Evolutionary conservation across 495 filamentous ascomycete species (phyloP).

Genomic region (Lasiosphaeria miniovina): DNA sequence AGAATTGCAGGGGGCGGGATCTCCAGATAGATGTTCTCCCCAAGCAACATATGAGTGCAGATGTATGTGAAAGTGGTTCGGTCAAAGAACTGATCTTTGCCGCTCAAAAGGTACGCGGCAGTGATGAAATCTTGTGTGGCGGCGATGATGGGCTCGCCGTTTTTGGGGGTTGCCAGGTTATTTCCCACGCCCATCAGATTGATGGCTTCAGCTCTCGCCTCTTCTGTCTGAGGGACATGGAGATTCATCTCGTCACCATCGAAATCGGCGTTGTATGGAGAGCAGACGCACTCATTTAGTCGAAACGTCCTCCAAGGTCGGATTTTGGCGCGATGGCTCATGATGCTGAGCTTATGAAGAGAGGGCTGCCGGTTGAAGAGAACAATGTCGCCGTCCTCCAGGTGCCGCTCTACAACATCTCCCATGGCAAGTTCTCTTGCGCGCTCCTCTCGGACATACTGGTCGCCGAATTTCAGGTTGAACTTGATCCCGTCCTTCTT

Average conservation of each 20-base stretch:
- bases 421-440: conserved; percentile 74
- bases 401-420: conserved; percentile 88
- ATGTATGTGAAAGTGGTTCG: conserved; percentile 81
- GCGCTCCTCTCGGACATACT: conserved; percentile 46
- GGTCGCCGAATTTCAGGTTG: conserved; percentile 68
- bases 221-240: conserved; percentile 96
- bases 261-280: conserved; percentile 99
- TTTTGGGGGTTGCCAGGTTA: conserved; percentile 92
- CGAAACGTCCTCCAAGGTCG: conserved; percentile 95
- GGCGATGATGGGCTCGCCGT: conserved; percentile 96
- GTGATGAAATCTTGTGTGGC: conserved; percentile 99
- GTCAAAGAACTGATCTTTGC: conserved; percentile 90
- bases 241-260: conserved; percentile 99
- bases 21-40: conserved; percentile 67
- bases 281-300: conserved; percentile 96
- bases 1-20: conserved; percentile 81
- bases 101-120: conserved; percentile 84
- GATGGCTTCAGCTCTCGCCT: conserved; percentile 92
- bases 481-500: conserved; percentile 71
- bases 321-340: conserved; percentile 88
- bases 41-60: conserved; percentile 90
- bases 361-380: conserved; percentile 98
- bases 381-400: conserved; percentile 94
- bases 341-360: conserved; percentile 95
- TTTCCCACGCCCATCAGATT: conserved; percentile 97